Percentiles rank a stretch among this genome's conserved stretches.
phyloP scores from a whole-genome alignment of 129 eudicot species.

The Logfia minima region DNA sequence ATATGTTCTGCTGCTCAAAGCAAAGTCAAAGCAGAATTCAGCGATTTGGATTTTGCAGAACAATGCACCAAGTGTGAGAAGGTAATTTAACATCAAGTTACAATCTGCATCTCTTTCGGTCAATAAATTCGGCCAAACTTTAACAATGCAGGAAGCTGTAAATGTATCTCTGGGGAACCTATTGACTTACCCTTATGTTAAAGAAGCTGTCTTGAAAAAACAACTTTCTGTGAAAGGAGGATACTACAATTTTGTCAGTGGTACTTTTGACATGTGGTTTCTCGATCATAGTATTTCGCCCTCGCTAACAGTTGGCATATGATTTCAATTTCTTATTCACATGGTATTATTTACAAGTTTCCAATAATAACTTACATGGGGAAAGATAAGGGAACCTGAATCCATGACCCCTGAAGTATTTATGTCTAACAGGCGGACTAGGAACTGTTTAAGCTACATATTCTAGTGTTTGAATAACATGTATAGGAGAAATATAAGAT shows the following conservation, averaged over 20 bases:
- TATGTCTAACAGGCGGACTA: not conserved
- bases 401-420: not conserved
- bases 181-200: slow-evolving; percentile 73
- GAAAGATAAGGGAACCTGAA: not conserved
- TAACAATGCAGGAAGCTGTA: slow-evolving; percentile 73
- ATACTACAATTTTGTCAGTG: slow-evolving; percentile 75
- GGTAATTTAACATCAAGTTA: slow-evolving; percentile 39
- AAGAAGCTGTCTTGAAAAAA: slow-evolving; percentile 51
- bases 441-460: slow-evolving; percentile 12
- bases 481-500: not conserved
- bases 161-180: slow-evolving; percentile 76
- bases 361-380: not conserved
- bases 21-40: slow-evolving; percentile 53
- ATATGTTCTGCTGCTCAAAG: slow-evolving; percentile 56
- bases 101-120: not conserved
- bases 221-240: slow-evolving; percentile 59
- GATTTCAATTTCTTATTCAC: not conserved
- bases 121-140: not conserved
- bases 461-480: slow-evolving; percentile 15
- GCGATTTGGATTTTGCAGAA: slow-evolving; percentile 35
- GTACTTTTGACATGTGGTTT: slow-evolving; percentile 67
- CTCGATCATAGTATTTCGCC: slow-evolving; percentile 56
- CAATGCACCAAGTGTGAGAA: slow-evolving; percentile 64
- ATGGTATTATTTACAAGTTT: slow-evolving; percentile 8
- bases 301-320: slow-evolving; percentile 26